These are phyloP conservation scores for Hericium coralloides DNA, from an alignment of 768 basidiomycete species.

Conservation along the genomic window DNA sequence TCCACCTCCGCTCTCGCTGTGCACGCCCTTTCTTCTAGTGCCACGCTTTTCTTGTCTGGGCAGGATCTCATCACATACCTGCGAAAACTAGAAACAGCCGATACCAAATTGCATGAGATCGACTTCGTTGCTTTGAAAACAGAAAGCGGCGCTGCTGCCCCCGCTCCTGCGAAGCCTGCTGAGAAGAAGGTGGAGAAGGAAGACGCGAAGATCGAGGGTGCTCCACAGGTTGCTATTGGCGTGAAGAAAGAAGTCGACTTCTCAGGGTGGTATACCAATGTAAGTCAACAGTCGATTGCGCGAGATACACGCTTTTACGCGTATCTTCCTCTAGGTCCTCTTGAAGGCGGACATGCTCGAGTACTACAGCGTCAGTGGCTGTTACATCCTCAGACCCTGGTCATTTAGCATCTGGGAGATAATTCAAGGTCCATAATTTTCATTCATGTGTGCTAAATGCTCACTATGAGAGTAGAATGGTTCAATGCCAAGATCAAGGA, in stretches of 20 bases:
- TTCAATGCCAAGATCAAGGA: slow-evolving; percentile 90
- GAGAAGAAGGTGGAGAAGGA: slow-evolving; percentile 43
- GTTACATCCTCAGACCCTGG: slow-evolving; percentile 98
- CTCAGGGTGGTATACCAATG: slow-evolving; percentile 88
- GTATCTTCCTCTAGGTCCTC: slow-evolving; percentile 55
- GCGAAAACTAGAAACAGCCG: slow-evolving; percentile 57
- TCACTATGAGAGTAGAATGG: slow-evolving; percentile 51
- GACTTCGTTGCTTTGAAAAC: slow-evolving; percentile 60
- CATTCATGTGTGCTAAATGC: background rate
- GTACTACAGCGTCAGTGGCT: slow-evolving; percentile 97
- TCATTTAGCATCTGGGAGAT: slow-evolving; percentile 96
- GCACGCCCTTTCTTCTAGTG: slow-evolving; percentile 60
- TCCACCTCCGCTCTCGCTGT: slow-evolving; percentile 64
- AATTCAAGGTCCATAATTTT: slow-evolving; percentile 65
- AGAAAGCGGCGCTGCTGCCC: slow-evolving; percentile 28
- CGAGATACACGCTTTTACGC: too few relatives aligned
- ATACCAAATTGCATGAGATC: slow-evolving; percentile 57
- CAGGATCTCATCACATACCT: slow-evolving; percentile 68
- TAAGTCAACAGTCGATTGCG: slow-evolving; percentile 24
- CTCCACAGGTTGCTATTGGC: slow-evolving; percentile 87
- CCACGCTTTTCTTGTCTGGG: slow-evolving; percentile 75
- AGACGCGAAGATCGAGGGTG: slow-evolving; percentile 76
- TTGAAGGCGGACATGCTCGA: slow-evolving; percentile 98
- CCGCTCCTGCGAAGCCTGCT: slow-evolving; percentile 25
- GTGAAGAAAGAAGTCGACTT: slow-evolving; percentile 97